Percentiles rank a stretch among this genome's conserved stretches.
Conservation (phyloP, 495 filamentous ascomycete species). For the Lepraria neglecta region DNA sequence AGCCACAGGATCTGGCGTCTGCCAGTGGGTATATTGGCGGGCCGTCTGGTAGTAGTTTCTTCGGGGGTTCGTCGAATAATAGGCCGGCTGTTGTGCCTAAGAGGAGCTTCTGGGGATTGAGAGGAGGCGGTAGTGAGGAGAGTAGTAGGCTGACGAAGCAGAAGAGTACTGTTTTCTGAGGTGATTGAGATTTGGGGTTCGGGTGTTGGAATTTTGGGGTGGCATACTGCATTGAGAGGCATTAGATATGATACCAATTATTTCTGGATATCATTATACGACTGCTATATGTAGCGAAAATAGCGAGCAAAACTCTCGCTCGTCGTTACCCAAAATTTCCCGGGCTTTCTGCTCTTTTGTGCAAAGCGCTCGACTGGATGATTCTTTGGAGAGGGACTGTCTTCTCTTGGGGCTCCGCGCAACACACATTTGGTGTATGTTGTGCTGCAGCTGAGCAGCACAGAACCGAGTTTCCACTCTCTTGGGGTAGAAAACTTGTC, state of each 20-base stretch:
- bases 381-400: too few relatives aligned
- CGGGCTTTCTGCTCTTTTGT: too few relatives aligned
- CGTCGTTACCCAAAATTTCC: too few relatives aligned
- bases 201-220: background rate
- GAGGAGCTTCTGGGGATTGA: conserved; percentile 46
- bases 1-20: conserved; percentile 15
- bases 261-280: too few relatives aligned
- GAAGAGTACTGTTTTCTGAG: conserved; percentile 49
- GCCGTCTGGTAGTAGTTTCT: conserved; percentile 25
- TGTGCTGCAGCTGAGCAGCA: too few relatives aligned
- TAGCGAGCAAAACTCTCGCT: too few relatives aligned
- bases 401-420: too few relatives aligned
- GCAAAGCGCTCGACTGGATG: too few relatives aligned
- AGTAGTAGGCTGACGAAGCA: conserved; percentile 42
- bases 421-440: too few relatives aligned
- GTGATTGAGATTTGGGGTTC: background rate
- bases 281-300: too few relatives aligned
- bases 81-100: conserved; percentile 34
- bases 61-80: conserved; percentile 19
- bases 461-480: too few relatives aligned
- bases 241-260: background rate
- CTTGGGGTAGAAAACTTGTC: too few relatives aligned
- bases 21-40: conserved; percentile 20
- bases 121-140: conserved; percentile 32
- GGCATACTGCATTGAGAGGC: background rate